Base-by-base conservation (phyloP, 352 stramenopile species). In the Pythium diclinum region DNA sequence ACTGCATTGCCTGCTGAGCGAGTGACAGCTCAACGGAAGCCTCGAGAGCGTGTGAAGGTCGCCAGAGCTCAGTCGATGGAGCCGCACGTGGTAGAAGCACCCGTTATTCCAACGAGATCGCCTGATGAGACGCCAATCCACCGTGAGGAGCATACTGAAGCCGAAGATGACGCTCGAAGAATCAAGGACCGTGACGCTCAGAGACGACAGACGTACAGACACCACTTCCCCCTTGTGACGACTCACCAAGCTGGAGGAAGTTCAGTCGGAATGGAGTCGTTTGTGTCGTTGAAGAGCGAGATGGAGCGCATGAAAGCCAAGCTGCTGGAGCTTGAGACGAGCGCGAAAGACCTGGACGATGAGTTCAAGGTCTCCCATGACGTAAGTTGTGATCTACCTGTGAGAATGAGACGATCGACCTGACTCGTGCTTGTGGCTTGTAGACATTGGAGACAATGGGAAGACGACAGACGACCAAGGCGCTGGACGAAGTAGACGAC, bases 271-370 rank as follows among this genome's bases (percentile, higher is more conserved):
- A 17, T 62, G 19, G 58, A 42, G 11, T 67, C 75, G 13, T 70
- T 88, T 17, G 54, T 75, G 21, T 59, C 69, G 14, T 55, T 88
- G 13, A 71, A 69, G 44, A 59, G 76, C 28, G 74, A 84, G 23
- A 85, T 88, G 76, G 68, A 81, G 42, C 60, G 65, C 44, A 79
- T 88, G 67, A 83, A 73, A 32, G 64, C 69, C n/a, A 79, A 78
- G 10, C 63, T 89, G 23, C 40, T 49, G 16, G 74, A 71, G 23
- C 73, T 90, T 30, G 79, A 90, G 48, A 72, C 60, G 13, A 79
- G 67, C 44, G 81, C 81, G 1, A 67, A 79, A 34, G 70, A 75
- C 17, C 86, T 90, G 9, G 79, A 88, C 33, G 67, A 87, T 1
- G 76, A 88, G 16, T 90, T 88, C 16, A 84, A 80, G 54, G 52